Percentiles rank a stretch among this genome's conserved stretches.
Evolutionary conservation across 2,329 filamentous ascomycete species (phyloP).

Genomic region (Alternaria sp.): DNA sequence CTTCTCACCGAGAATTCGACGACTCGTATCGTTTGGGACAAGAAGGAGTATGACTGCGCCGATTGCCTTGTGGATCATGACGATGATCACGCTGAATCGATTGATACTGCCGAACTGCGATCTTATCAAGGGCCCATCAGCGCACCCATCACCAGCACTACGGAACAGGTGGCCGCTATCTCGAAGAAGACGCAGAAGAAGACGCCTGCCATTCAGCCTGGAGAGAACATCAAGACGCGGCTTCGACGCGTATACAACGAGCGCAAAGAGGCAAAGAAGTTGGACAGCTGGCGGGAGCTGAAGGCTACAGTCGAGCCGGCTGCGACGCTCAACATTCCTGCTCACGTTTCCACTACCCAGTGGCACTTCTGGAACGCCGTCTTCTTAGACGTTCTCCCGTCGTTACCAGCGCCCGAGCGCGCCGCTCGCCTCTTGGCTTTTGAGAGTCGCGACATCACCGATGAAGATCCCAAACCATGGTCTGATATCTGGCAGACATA

Average conservation of each 20-base stretch:
- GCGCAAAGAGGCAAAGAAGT: not conserved
- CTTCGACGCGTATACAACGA: not conserved
- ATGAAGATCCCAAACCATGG: not conserved
- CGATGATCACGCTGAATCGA: not conserved
- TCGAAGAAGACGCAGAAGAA: not conserved
- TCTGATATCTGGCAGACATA: not conserved
- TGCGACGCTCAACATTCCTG: fast-evolving
- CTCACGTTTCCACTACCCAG: not conserved
- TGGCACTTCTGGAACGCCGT: not conserved
- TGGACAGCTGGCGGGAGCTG: not conserved
- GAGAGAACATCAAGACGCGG: not conserved
- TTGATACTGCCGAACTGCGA: not conserved
- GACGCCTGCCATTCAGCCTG: not conserved
- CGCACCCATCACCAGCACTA: not conserved
- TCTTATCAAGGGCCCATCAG: not conserved
- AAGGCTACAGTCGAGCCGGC: not conserved
- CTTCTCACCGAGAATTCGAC: not conserved
- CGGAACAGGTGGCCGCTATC: not conserved
- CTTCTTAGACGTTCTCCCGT: not conserved
- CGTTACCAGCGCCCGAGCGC: not conserved
- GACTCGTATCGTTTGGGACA: not conserved
- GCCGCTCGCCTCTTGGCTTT: not conserved
- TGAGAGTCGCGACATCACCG: not conserved
- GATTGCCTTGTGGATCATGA: not conserved
- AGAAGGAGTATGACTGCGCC: not conserved